These are phyloP conservation scores for Misopates orontium DNA, from an alignment of 257 asterid species.

Conservation along the genomic window DNA sequence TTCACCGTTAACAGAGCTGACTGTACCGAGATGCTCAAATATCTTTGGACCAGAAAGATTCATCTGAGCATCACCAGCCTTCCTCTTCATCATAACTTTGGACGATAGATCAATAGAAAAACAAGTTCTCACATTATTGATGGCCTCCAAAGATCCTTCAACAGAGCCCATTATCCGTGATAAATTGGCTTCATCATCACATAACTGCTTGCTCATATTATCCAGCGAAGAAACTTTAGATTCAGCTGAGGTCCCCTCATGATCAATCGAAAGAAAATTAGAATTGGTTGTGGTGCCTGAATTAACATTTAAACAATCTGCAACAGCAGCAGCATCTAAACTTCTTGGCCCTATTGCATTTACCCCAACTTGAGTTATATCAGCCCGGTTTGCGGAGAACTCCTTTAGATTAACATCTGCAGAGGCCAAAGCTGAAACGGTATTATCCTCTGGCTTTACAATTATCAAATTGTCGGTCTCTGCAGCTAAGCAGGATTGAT, in stretches of 20 bases:
- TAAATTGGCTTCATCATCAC: conserved; percentile 21
- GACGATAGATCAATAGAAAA: conserved; percentile 31
- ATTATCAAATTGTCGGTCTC: conserved; percentile 31
- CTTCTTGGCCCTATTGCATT: conserved; percentile 27
- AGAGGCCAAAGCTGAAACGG: conserved; percentile 27
- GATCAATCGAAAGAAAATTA: conserved; percentile 29
- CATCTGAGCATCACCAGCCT: conserved; percentile 34
- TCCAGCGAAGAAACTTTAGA: conserved; percentile 28
- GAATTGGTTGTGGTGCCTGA: conserved; percentile 27
- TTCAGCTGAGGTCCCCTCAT: conserved; percentile 26
- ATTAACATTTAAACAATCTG: conserved; percentile 32
- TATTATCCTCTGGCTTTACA: conserved; percentile 31
- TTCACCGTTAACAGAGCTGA: conserved; percentile 30
- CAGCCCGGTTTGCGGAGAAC: conserved; percentile 16
- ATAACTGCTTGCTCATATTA: conserved; percentile 23
- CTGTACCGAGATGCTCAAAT: conserved; percentile 15
- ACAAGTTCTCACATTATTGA: conserved; percentile 28
- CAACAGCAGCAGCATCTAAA: conserved; percentile 26
- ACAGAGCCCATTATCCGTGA: conserved; percentile 26
- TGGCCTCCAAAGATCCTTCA: conserved; percentile 30
- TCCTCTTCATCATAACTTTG: conserved; percentile 46
- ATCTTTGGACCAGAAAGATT: conserved; percentile 31
- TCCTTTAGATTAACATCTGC: conserved; percentile 37
- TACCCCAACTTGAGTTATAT: conserved; percentile 25
- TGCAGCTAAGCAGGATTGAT: conserved; percentile 31